A percentile compares a stretch with the other conserved stretches of the same genome.
phyloP scores from a whole-genome alignment of 1,139 yeast genomes.

The Yamadazyma oceani region DNA sequence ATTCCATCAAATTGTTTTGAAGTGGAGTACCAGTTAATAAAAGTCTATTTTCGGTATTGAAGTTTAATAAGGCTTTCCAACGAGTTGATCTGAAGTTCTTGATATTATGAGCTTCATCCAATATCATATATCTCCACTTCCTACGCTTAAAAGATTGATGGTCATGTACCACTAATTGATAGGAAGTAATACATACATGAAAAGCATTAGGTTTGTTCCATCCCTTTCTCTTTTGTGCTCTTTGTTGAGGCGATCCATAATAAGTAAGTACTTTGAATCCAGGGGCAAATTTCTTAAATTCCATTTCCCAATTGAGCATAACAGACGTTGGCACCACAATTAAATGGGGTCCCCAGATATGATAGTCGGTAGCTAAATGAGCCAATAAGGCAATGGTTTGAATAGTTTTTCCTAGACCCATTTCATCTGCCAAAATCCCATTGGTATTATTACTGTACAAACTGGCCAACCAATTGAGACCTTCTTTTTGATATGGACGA shows the following conservation, averaged over 20 bases:
- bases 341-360: slow-evolving; percentile 96
- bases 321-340: slow-evolving; percentile 98
- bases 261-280: slow-evolving; percentile 95
- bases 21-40: slow-evolving; percentile 94
- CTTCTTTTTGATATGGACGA: slow-evolving; percentile 93
- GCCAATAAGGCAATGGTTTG: slow-evolving; percentile 89
- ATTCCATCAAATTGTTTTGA: slow-evolving; percentile 87
- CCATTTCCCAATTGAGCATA: slow-evolving; percentile 99
- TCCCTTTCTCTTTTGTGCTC: slow-evolving; percentile 93
- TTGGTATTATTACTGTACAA: slow-evolving; percentile 89
- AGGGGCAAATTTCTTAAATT: slow-evolving; percentile 96
- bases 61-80: slow-evolving; percentile 94
- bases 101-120: slow-evolving; percentile 98
- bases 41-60: slow-evolving; percentile 85
- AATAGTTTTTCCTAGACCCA: slow-evolving; percentile 98
- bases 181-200: slow-evolving; percentile 96
- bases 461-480: slow-evolving; percentile 96
- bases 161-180: slow-evolving; percentile 94
- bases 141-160: slow-evolving; percentile 91
- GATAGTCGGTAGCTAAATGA: slow-evolving; percentile 89
- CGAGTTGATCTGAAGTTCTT: slow-evolving; percentile 94
- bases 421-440: slow-evolving; percentile 97
- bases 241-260: slow-evolving; percentile 97
- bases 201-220: slow-evolving; percentile 97
- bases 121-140: slow-evolving; percentile 93